Base-by-base conservation (phyloP, 768 basidiomycete species). In the Lanmaoa pseudosensibilis region DNA sequence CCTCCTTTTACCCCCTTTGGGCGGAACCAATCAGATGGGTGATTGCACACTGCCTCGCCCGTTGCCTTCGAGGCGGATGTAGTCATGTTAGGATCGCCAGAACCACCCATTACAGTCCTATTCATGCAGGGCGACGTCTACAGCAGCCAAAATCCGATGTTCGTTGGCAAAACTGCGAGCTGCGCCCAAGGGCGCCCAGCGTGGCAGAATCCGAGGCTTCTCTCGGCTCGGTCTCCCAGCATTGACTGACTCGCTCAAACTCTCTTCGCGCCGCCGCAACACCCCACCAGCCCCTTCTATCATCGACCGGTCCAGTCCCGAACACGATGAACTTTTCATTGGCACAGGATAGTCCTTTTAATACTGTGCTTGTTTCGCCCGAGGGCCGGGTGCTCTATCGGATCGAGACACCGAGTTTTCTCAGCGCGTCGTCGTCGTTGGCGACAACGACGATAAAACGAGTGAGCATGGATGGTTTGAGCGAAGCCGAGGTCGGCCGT, bases 201-300 rank as follows among this genome's bases (percentile, higher is more conserved):
- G 71, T 73, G 69, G 71, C 65, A 73, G 62, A 71, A 71, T 66
- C 67, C 56, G 60, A 38, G 41, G 7, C 65, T 73, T 73, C 61
- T 65, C 69, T 69, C 58, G 71, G 67, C 66, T 51, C 58, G 51
- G 43, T 50, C 66, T 65, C 58, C 54, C 61, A 64, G 55, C 55
- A 5, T 30, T 25, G 55, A 38, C 48, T 58, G 64, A 52, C 46
- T 27, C 46, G n/a, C 53, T 27, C 5, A 27, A 46, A 34, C 48
- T 44, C 33, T 32, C 40, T 45, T 62, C 57, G 48, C 50, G 49
- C 58, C 59, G 43, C 51, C 59, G 62, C 58, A 64, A 47, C 52
- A 39, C 50, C 56, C 38, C n/a, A 6, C 21, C 5, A 8, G 6
- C 23, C 27, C 38, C 5, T 25, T 27, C 12, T n/a, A 27, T 41